phyloP scores from a whole-genome alignment of 306 rosid genomes.

The Luffa acutangula region DNA sequence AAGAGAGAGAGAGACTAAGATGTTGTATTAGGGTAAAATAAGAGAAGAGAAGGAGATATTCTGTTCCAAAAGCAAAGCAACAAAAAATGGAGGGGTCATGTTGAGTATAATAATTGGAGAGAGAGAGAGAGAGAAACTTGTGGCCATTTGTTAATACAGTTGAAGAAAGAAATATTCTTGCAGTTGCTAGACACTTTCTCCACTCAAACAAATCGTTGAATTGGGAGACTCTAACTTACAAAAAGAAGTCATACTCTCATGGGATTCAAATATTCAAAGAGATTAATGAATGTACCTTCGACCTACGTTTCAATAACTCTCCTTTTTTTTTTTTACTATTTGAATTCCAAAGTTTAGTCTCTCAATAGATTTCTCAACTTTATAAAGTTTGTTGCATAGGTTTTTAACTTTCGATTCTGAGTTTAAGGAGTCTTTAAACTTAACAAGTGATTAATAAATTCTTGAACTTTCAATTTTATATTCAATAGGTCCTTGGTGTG shows the following conservation, averaged over 20 bases:
- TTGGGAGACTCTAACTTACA: background rate
- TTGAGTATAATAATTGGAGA: slow-evolving; percentile 64
- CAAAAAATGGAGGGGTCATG: slow-evolving; percentile 56
- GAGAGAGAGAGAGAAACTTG: slow-evolving; percentile 37
- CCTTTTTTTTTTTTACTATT: background rate
- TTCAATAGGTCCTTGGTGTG: no score
- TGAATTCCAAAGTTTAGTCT: no score
- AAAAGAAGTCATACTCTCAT: background rate
- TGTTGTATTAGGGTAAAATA: slow-evolving; percentile 43
- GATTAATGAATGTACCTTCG: background rate
- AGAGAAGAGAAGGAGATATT: slow-evolving; percentile 43
- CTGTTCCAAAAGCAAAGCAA: slow-evolving; percentile 73
- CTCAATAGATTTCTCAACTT: no score
- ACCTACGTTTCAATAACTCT: background rate
- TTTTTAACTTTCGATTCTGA: no score
- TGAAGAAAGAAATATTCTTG: slow-evolving; percentile 41
- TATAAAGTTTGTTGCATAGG: no score
- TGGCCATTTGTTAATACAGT: slow-evolving; percentile 57
- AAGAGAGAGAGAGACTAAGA: slow-evolving; percentile 16
- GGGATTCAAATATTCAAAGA: background rate
- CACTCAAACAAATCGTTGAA: slow-evolving; percentile 1
- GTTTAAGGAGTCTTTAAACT: no score
- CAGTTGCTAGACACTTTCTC: slow-evolving; percentile 46
- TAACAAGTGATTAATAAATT: no score
- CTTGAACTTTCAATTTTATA: no score